Evolutionary conservation across 2,329 filamentous ascomycete genomes (phyloP).

Genomic region (Aspergillus ruber): DNA sequence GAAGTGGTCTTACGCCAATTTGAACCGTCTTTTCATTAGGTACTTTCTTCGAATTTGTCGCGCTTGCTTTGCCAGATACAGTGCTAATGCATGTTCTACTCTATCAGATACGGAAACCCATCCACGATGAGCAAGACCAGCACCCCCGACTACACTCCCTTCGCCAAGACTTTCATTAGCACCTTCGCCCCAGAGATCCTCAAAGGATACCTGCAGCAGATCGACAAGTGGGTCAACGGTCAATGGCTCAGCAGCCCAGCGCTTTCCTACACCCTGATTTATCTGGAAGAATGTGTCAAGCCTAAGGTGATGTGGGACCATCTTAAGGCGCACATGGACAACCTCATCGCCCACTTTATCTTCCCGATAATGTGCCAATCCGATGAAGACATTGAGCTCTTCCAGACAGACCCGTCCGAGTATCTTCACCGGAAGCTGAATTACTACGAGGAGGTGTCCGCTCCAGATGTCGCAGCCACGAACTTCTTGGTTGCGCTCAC

Average conservation of each 20-base stretch:
- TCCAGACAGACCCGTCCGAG: slow-evolving; percentile 89
- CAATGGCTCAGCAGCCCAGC: slow-evolving; percentile 93
- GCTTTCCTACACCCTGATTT: slow-evolving; percentile 86
- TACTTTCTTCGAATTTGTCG: slow-evolving; percentile 32
- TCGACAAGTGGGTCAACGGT: slow-evolving; percentile 97
- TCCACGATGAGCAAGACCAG: slow-evolving; percentile 66
- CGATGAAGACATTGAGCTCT: slow-evolving; percentile 86
- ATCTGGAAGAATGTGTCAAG: slow-evolving; percentile 93
- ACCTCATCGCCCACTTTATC: slow-evolving; percentile 85
- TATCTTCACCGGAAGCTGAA: slow-evolving; percentile 97
- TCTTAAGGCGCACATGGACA: slow-evolving; percentile 87
- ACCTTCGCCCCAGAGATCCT: slow-evolving; percentile 94
- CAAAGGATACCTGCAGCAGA: slow-evolving; percentile 87
- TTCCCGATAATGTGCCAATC: slow-evolving; percentile 93
- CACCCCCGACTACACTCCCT: slow-evolving; percentile 68
- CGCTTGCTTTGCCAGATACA: not conserved
- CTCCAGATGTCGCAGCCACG: slow-evolving; percentile 89
- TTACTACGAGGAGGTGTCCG: slow-evolving; percentile 93
- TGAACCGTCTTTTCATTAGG: slow-evolving; percentile 93
- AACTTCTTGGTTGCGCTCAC: slow-evolving; percentile 95
- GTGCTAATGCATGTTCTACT: slow-evolving; percentile 5
- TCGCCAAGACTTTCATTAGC: slow-evolving; percentile 82
- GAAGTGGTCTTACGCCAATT: slow-evolving; percentile 98
- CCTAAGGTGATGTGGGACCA: slow-evolving; percentile 96
- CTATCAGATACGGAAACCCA: slow-evolving; percentile 77